A percentile compares a stretch with the other conserved stretches of the same genome.
Evolutionary conservation across 345 rosid genomes (phyloP).

Genomic region (Citrus glauca): DNA sequence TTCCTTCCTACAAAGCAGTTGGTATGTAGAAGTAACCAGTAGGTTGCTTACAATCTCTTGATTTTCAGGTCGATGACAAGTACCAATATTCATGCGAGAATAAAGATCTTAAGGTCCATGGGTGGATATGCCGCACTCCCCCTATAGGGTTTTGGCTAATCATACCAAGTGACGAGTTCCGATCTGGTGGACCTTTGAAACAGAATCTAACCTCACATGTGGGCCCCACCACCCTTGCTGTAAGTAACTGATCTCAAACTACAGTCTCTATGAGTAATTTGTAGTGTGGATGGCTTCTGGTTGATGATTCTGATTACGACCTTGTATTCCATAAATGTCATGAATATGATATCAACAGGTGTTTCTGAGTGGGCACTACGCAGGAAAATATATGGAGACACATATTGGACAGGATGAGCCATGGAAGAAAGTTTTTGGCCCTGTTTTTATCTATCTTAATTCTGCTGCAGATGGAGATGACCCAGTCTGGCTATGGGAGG

Average conservation of each 20-base stretch:
- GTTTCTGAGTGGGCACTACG: constrained; percentile 83
- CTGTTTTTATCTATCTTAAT: constrained; percentile 80
- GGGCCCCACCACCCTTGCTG: constrained; percentile 88
- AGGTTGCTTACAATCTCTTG: constrained; percentile 4
- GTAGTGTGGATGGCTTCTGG: not conserved
- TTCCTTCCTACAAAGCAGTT: constrained; percentile 3
- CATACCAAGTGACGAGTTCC: constrained; percentile 87
- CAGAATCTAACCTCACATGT: constrained; percentile 95
- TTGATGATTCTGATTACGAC: not conserved
- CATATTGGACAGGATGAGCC: constrained; percentile 54
- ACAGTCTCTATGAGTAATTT: not conserved
- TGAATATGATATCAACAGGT: constrained; percentile 44
- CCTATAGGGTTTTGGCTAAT: constrained; percentile 97
- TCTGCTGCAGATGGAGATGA: constrained; percentile 49
- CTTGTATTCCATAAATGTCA: constrained; percentile 7
- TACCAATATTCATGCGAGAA: constrained; percentile 91
- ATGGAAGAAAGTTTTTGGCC: constrained; percentile 98
- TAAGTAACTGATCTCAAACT: constrained; percentile 32
- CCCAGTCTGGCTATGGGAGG: constrained; percentile 80
- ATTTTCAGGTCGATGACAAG: constrained; percentile 86
- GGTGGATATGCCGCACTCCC: constrained; percentile 82
- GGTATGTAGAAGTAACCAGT: not conserved
- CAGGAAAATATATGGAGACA: constrained; percentile 66
- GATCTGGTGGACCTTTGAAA: constrained; percentile 91
- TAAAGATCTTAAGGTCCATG: constrained; percentile 78